Percentiles rank a stretch among this genome's conserved stretches.
Evolutionary conservation across 2,329 filamentous ascomycete genomes (phyloP).

Genomic region (Clarireedia paspali): DNA sequence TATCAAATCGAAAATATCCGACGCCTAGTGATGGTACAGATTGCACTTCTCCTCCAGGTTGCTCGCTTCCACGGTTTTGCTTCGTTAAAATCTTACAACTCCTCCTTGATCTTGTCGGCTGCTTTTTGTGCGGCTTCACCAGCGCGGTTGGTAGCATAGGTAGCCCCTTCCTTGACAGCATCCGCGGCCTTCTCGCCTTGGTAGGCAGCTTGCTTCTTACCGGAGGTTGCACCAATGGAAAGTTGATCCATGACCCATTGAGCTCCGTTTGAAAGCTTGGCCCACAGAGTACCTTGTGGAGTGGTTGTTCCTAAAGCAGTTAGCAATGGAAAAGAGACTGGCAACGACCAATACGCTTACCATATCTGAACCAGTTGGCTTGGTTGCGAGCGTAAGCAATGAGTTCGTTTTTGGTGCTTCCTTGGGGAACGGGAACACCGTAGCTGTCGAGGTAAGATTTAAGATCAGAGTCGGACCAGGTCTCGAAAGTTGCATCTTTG

Average conservation of each 20-base stretch:
- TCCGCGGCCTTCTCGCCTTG: constrained; percentile 40
- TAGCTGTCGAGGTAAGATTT: constrained; percentile 77
- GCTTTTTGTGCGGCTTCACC: constrained; percentile 31
- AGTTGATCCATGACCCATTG: constrained; percentile 43
- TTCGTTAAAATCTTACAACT: constrained; percentile 22
- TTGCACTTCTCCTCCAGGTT: not conserved
- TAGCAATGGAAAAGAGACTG: not conserved
- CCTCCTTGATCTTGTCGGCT: constrained; percentile 28
- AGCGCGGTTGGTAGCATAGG: constrained; percentile 29
- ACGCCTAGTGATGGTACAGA: constrained; percentile 7
- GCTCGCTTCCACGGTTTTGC: not conserved
- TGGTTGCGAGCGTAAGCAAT: constrained; percentile 65
- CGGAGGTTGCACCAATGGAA: constrained; percentile 39
- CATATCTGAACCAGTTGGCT: constrained; percentile 69
- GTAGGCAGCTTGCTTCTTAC: constrained; percentile 33
- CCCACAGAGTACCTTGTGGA: constrained; percentile 57
- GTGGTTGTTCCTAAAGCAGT: constrained; percentile 40
- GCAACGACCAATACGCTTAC: constrained; percentile 27
- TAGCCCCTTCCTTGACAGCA: constrained; percentile 28
- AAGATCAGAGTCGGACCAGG: constrained; percentile 57
- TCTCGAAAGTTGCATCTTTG: constrained; percentile 61
- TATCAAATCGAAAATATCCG: not conserved
- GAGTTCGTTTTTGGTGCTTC: constrained; percentile 49
- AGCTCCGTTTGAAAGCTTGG: constrained; percentile 45
- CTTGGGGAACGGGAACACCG: constrained; percentile 43